Conservation (phyloP, 129 eudicot genomes). For the Escallonia herrerae region DNA sequence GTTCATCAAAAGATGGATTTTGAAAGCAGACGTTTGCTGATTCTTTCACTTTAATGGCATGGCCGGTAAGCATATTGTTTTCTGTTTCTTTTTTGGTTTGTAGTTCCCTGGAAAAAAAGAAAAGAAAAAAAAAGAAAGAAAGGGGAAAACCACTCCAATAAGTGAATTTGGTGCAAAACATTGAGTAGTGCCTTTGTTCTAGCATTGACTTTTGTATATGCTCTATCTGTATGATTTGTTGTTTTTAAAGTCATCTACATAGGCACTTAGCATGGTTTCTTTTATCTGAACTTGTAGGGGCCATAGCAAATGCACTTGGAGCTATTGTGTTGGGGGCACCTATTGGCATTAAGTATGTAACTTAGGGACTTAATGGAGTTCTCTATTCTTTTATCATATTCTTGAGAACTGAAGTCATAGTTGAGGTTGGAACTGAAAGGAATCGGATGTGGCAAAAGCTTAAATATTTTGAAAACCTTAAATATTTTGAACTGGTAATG, state of each 20-base stretch:
- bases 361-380: slow-evolving; percentile 3
- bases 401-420: slow-evolving; percentile 7
- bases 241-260: neutral
- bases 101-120: too few relatives aligned
- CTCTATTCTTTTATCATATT: slow-evolving; percentile 3
- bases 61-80: too few relatives aligned
- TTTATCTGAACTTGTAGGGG: slow-evolving; percentile 49
- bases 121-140: too few relatives aligned
- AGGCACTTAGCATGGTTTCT: slow-evolving; percentile 5
- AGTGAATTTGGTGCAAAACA: neutral
- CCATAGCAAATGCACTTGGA: slow-evolving; percentile 74
- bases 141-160: too few relatives aligned
- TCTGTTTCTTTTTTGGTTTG: too few relatives aligned
- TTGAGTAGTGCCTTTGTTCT: neutral
- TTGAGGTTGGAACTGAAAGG: slow-evolving; percentile 23
- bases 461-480: too few relatives aligned
- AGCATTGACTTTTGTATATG: neutral
- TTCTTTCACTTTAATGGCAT: too few relatives aligned
- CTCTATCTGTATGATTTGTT: neutral
- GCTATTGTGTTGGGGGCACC: slow-evolving; percentile 96
- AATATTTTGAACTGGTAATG: too few relatives aligned
- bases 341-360: slow-evolving; percentile 61
- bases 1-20: too few relatives aligned
- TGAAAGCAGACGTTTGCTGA: too few relatives aligned
- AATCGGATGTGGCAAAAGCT: neutral